phyloP scores from a whole-genome alignment of 306 rosid species.

The Hippophae rhamnoides region DNA sequence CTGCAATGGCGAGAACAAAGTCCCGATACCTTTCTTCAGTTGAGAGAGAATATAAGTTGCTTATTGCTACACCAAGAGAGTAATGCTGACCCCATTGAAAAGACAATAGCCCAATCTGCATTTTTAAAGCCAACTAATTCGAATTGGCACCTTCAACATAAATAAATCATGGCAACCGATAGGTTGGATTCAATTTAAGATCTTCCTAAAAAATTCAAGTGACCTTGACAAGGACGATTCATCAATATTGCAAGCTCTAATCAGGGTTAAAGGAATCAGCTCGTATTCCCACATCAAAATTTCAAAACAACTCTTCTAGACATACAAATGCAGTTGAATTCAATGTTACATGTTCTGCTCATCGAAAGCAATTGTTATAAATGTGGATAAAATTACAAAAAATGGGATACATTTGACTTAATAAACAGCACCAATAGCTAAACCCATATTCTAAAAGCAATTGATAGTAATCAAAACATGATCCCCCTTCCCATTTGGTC shows the following conservation, averaged over 20 bases:
- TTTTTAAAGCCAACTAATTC: conserved; percentile 99
- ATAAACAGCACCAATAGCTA: neutral
- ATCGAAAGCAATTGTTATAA: too few relatives aligned
- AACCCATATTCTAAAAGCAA: too few relatives aligned
- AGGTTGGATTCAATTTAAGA: conserved; percentile 77
- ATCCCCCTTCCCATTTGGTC: too few relatives aligned
- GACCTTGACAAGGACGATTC: conserved; percentile 83
- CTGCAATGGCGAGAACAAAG: conserved; percentile 66
- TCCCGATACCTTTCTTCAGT: conserved; percentile 93
- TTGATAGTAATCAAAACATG: too few relatives aligned
- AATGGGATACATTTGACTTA: too few relatives aligned
- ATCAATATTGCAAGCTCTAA: conserved; percentile 63
- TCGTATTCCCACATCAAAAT: conserved; percentile 47
- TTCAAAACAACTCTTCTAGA: conserved; percentile 39
- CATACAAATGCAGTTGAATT: conserved; percentile 23
- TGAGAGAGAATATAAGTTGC: conserved; percentile 74
- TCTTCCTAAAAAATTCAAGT: conserved; percentile 75
- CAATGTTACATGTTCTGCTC: too few relatives aligned
- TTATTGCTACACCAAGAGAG: conserved; percentile 93
- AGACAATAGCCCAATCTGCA: conserved; percentile 99
- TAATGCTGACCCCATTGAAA: conserved; percentile 95
- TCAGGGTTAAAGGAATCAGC: conserved; percentile 41
- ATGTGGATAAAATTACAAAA: too few relatives aligned
- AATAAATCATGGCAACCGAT: conserved; percentile 96
- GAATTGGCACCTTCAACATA: conserved; percentile 97